Percentiles rank a stretch among this genome's conserved stretches.
Evolutionary conservation across 2,329 filamentous ascomycete genomes (phyloP).

Genomic region (Penicillium nordicum): DNA sequence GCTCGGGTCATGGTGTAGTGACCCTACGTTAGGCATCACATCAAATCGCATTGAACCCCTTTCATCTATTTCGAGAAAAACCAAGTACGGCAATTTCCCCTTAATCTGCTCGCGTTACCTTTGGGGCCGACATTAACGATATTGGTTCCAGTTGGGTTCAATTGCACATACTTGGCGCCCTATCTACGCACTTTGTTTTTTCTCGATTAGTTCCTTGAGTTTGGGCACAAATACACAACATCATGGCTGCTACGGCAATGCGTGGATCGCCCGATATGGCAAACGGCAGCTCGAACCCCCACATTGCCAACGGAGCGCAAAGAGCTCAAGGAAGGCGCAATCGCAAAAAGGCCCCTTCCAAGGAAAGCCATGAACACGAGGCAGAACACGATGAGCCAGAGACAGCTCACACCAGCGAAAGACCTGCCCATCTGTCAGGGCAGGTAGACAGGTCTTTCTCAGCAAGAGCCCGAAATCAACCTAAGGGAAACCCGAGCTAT

Average conservation of each 20-base stretch:
- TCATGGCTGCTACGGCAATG: slow-evolving; percentile 18
- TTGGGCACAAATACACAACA: background rate
- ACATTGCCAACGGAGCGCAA: slow-evolving; percentile 9
- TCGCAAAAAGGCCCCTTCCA: slow-evolving; percentile 3
- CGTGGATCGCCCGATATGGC: slow-evolving; percentile 19
- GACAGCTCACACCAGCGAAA: background rate
- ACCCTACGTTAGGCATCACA: slow-evolving; percentile 19
- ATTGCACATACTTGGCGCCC: slow-evolving; percentile 3
- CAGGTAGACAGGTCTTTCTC: slow-evolving; percentile 16
- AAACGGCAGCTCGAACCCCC: slow-evolving; percentile 12
- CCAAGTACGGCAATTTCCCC: background rate
- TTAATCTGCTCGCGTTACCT: slow-evolving; percentile 1
- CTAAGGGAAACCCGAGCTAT: slow-evolving; percentile 16
- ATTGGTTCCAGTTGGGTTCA: slow-evolving; percentile 9
- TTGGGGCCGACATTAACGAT: slow-evolving; percentile 11
- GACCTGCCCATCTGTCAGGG: background rate
- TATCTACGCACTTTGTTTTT: background rate
- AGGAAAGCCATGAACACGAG: slow-evolving; percentile 4
- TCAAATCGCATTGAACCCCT: slow-evolving; percentile 3
- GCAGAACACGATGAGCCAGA: slow-evolving; percentile 1
- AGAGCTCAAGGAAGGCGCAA: slow-evolving; percentile 9
- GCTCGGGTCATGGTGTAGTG: slow-evolving; percentile 15
- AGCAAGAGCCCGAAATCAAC: slow-evolving; percentile 13
- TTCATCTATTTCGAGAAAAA: background rate
- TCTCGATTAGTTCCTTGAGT: background rate